Evolutionary conservation across 2,329 filamentous ascomycete species (phyloP), one percentile per base, ranked within the genome.

Genomic region (Aspergillus proliferans): DNA sequence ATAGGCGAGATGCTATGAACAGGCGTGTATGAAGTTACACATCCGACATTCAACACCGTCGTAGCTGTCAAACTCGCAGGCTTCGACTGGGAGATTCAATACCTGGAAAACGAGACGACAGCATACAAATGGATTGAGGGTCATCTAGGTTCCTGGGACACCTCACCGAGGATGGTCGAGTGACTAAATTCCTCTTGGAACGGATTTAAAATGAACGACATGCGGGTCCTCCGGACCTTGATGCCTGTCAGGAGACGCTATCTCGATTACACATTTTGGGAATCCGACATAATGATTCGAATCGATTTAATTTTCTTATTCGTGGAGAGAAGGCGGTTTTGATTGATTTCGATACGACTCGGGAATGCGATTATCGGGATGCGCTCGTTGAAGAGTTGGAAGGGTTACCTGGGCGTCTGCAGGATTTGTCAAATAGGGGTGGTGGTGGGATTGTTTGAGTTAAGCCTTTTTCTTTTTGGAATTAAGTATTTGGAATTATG

Each of bases 161-260:
- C 43, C 50, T 74, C 30, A 64, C 53, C 2, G 71, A 75, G 53
- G 52, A 62, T 3, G 67, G 62, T 2, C 57, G 70, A 33, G 64
- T 70, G 12, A 71, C 74, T 44, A 69, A 71, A 6, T 71, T 75
- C 49, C 40, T 73, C 8, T 57, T 71, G 46, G 66, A 70, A 52
- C 49, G 51, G 5, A 56, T 66, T 6, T 39, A 40, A 0, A 22
- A 56, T 58, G 59, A 56, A 24, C 53, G 58, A 9, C 59, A 65
- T 42, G 62, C 60, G 9, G 51, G 52, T 3, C 21, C 45, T 42
- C 7, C 55, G 21, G 62, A 65, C 47, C 5, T 64, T 46, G 41
- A 41, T 10, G 4, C 38, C 10, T 66, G 63, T 44, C 33, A 42
- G 43, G 18, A 59, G 45, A 47, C 46, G 8, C 47, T 64, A 30